Conservation (phyloP, 148 eudicot species). For the Nepenthes gracilis region DNA sequence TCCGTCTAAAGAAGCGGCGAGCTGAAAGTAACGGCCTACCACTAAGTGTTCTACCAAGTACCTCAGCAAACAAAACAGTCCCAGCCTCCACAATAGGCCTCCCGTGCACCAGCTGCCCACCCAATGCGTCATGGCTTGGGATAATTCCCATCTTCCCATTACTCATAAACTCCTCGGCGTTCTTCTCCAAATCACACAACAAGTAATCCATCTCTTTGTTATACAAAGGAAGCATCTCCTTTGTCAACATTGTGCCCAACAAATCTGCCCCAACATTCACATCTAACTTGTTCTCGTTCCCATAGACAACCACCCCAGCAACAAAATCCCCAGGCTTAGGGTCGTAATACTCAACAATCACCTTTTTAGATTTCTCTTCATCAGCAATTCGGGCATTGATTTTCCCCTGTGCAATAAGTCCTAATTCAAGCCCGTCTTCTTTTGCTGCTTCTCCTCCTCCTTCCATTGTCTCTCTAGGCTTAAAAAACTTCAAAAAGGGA, state of each 20-base stretch:
- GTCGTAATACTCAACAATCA: constrained; percentile 72
- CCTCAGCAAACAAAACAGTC: constrained; percentile 82
- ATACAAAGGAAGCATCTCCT: constrained; percentile 83
- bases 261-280: constrained; percentile 81
- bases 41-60: constrained; percentile 91
- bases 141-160: constrained; percentile 75
- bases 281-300: constrained; percentile 85
- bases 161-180: constrained; percentile 56
- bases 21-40: constrained; percentile 86
- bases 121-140: constrained; percentile 43
- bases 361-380: constrained; percentile 18
- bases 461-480: constrained; percentile 30
- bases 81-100: constrained; percentile 89
- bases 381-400: not conserved
- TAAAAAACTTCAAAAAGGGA: constrained; percentile 76
- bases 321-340: constrained; percentile 86
- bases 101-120: constrained; percentile 28
- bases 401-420: not conserved
- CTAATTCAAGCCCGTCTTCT: constrained; percentile 9
- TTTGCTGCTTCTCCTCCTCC: constrained; percentile 15
- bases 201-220: constrained; percentile 63
- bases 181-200: constrained; percentile 58
- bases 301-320: constrained; percentile 84
- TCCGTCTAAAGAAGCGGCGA: constrained; percentile 54
- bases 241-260: constrained; percentile 89